Evolutionary conservation across 257 asterid species (phyloP).

Genomic region (Prunella vulgaris): DNA sequence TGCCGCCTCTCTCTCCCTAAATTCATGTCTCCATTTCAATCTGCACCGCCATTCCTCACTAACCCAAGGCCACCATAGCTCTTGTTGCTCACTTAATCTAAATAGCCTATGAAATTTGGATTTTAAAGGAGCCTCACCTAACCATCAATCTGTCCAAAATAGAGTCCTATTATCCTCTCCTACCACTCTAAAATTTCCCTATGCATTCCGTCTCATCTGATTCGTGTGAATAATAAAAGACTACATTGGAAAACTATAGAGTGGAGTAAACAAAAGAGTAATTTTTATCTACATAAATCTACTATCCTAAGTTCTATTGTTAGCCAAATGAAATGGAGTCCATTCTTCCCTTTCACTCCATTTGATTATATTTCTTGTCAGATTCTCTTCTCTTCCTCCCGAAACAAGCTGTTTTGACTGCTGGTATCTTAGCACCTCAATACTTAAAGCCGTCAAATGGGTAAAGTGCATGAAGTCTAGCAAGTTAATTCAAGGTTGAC

Average conservation of each 20-base stretch:
- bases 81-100: too few relatives aligned
- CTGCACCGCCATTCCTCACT: too few relatives aligned
- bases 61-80: too few relatives aligned
- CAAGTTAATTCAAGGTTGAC: neutral
- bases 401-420: constrained; percentile 5
- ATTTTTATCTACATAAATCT: neutral
- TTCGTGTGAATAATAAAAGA: neutral
- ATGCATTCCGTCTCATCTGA: too few relatives aligned
- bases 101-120: too few relatives aligned
- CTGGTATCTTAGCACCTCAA: neutral
- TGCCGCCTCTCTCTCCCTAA: too few relatives aligned
- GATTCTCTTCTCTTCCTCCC: constrained; percentile 3
- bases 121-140: too few relatives aligned
- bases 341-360: neutral
- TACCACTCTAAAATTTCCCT: too few relatives aligned
- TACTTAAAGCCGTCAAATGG: neutral
- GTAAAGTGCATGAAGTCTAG: neutral
- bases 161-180: too few relatives aligned
- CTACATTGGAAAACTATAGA: neutral
- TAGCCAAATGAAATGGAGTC: neutral
- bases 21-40: too few relatives aligned
- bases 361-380: constrained; percentile 13
- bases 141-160: too few relatives aligned
- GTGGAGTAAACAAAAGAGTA: neutral
- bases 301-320: neutral